A percentile compares a stretch with the other conserved stretches of the same genome.
Conservation (phyloP, 495 filamentous ascomycete genomes). For the Xylaria palmicola region DNA sequence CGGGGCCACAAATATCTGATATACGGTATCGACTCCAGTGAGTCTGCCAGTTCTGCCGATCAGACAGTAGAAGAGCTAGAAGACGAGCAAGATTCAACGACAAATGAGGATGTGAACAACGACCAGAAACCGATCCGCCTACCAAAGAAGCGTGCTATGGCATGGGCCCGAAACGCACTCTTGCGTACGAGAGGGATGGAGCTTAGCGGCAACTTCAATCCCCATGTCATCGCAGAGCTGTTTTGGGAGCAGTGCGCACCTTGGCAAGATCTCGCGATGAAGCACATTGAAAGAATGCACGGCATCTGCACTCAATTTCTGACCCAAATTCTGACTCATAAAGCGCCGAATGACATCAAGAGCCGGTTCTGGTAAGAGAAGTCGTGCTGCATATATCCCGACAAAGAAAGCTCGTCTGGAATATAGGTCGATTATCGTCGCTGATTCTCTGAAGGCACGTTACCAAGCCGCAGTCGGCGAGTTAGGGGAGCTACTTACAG, state of each 20-base stretch:
- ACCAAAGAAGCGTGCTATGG: neutral
- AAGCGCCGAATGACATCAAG: neutral
- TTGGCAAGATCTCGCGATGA: conserved; percentile 34
- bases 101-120: neutral
- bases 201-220: conserved; percentile 47
- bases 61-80: too few species aligned
- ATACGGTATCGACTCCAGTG: too few species aligned
- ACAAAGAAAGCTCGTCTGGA: too few species aligned
- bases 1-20: neutral
- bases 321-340: neutral
- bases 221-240: conserved; percentile 40
- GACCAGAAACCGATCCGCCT: conserved; percentile 7
- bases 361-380: neutral
- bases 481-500: conserved; percentile 12
- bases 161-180: neutral
- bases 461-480: conserved; percentile 9
- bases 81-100: too few species aligned
- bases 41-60: too few species aligned
- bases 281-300: conserved; percentile 22
- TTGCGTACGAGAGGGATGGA: conserved; percentile 37
- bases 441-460: neutral
- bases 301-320: conserved; percentile 4
- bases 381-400: too few species aligned
- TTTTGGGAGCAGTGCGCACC: conserved; percentile 44
- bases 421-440: too few species aligned